phyloP scores from a whole-genome alignment of 495 filamentous ascomycete species.

The Astrocystis sublimbata region DNA sequence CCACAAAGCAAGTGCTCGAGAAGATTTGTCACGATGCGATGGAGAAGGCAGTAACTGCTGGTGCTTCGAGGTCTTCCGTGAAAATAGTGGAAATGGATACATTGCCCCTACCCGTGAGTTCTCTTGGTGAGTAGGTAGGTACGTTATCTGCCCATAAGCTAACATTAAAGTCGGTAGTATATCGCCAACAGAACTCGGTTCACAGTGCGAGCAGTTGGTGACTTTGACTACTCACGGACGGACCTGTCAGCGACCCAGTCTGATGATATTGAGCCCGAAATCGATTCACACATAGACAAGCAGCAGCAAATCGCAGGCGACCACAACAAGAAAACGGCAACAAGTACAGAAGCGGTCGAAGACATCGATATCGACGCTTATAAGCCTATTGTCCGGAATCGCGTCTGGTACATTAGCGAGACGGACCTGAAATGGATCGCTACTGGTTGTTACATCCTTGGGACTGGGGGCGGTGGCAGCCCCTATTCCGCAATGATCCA shows the following conservation, averaged over 20 bases:
- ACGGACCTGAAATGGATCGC: constrained; percentile 60
- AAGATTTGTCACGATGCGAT: constrained; percentile 35
- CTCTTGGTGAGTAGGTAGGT: neutral
- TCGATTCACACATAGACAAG: constrained; percentile 22
- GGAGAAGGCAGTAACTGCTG: constrained; percentile 42
- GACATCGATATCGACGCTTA: constrained; percentile 51
- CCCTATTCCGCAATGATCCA: constrained; percentile 48
- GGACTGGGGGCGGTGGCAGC: constrained; percentile 59
- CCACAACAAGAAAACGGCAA: constrained; percentile 1
- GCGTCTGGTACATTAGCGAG: constrained; percentile 56
- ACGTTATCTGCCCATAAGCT: neutral
- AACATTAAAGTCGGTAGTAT: constrained; percentile 31
- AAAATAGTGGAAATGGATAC: constrained; percentile 48
- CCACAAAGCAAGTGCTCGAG: constrained; percentile 31
- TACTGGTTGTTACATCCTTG: constrained; percentile 62
- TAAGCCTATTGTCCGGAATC: constrained; percentile 49
- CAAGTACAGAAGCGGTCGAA: constrained; percentile 15
- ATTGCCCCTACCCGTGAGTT: constrained; percentile 36
- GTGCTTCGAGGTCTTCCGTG: constrained; percentile 41
- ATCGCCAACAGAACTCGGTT: constrained; percentile 54
- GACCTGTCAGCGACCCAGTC: constrained; percentile 20
- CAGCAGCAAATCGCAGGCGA: constrained; percentile 24
- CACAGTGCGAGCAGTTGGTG: constrained; percentile 52
- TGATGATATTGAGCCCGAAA: constrained; percentile 16
- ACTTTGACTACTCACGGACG: constrained; percentile 48